phyloP scores from a whole-genome alignment of 1,284 basidiomycete species.

The Kwoniella shivajii region DNA sequence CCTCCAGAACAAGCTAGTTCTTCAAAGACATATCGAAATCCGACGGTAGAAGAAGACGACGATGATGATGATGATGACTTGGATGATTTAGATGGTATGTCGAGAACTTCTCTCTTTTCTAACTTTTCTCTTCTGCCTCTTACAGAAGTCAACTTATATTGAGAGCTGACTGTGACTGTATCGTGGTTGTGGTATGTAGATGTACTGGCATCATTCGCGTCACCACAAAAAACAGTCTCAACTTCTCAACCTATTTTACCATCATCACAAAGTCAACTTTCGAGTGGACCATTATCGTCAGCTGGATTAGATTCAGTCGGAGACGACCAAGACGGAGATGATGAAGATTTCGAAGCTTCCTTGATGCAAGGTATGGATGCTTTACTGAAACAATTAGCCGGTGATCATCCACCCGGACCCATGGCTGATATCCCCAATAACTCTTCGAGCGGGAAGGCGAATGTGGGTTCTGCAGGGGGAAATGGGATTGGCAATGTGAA shows the following conservation, averaged over 20 bases:
- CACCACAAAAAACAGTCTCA: constrained; percentile 28
- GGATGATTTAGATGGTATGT: constrained; percentile 51
- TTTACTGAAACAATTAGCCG: constrained; percentile 71
- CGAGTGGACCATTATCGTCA: too few species aligned
- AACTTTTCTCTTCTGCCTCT: too few species aligned
- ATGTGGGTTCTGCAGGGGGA: not conserved
- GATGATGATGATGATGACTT: constrained; percentile 43
- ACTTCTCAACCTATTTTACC: constrained; percentile 17
- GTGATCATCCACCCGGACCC: constrained; percentile 50
- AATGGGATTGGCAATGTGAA: too few species aligned
- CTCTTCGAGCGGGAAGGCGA: not conserved
- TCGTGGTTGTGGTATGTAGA: too few species aligned
- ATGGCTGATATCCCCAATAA: constrained; percentile 27
- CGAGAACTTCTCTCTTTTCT: not conserved
- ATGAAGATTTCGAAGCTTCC: constrained; percentile 66
- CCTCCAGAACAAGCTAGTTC: constrained; percentile 6
- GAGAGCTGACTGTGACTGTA: too few species aligned
- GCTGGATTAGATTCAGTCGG: constrained; percentile 9
- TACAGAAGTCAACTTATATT: too few species aligned
- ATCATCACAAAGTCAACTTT: too few species aligned
- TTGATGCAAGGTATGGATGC: constrained; percentile 80
- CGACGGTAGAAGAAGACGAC: constrained; percentile 20
- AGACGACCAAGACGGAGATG: constrained; percentile 52
- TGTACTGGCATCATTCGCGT: constrained; percentile 50
- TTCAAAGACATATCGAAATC: constrained; percentile 14